Conservation (phyloP, 805 yeast species). For the Starmerella sp. region DNA sequence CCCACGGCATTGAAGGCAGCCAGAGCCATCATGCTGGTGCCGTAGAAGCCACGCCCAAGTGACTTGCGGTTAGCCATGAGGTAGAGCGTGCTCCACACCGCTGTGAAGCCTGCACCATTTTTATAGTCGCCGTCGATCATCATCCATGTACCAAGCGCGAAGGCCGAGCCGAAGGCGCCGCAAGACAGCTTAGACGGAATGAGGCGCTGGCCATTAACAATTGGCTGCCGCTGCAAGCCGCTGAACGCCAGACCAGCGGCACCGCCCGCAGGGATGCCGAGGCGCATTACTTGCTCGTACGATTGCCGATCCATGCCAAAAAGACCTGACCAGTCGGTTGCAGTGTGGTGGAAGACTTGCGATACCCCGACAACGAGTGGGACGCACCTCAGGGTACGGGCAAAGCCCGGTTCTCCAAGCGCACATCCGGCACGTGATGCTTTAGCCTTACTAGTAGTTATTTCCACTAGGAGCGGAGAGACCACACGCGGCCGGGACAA, state of each 20-base stretch:
- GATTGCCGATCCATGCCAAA: background rate
- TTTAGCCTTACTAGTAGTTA: background rate
- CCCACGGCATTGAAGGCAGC: conserved; percentile 19
- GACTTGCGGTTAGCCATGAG: conserved; percentile 20
- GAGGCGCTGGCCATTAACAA: conserved; percentile 10
- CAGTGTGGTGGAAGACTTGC: no score
- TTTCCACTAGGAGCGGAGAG: conserved; percentile 1
- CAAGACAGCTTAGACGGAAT: conserved; percentile 18
- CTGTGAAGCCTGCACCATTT: conserved; percentile 24
- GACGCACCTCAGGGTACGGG: background rate
- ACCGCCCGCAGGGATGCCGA: conserved; percentile 20
- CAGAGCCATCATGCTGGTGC: conserved; percentile 11
- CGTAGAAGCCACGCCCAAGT: conserved; percentile 13
- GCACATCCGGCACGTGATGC: background rate
- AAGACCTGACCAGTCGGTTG: background rate
- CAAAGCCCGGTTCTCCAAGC: background rate
- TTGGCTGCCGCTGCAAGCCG: conserved; percentile 18
- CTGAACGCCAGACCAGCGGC: conserved; percentile 19
- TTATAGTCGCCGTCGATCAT: conserved; percentile 25
- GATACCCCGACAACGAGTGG: background rate
- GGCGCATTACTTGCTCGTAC: conserved; percentile 11
- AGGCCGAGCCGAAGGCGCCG: conserved; percentile 24
- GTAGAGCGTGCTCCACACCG: conserved; percentile 24
- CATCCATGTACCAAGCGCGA: conserved; percentile 24
- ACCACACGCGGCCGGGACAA: background rate